phyloP scores from a whole-genome alignment of 768 basidiomycete species.

The Chiua virens region DNA sequence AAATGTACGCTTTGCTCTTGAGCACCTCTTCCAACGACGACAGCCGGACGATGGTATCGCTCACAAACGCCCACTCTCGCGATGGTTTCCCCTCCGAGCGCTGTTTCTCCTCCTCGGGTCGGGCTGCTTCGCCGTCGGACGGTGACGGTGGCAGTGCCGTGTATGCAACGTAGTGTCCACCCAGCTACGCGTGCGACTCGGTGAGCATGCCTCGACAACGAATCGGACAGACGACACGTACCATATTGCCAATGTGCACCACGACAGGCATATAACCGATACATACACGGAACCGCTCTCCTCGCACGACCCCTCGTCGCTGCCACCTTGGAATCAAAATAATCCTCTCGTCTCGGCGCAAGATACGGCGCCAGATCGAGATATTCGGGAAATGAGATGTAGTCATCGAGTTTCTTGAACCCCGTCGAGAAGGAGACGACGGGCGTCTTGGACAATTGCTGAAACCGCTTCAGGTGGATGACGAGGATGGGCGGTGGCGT shows the following conservation, averaged over 20 bases:
- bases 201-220: neutral
- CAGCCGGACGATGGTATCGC: slow-evolving; percentile 82
- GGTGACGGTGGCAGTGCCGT: slow-evolving; percentile 60
- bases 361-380: slow-evolving; percentile 86
- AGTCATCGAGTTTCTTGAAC: slow-evolving; percentile 91
- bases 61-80: slow-evolving; percentile 89
- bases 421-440: slow-evolving; percentile 64
- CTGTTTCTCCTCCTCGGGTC: slow-evolving; percentile 10
- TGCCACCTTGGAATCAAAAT: slow-evolving; percentile 44
- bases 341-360: slow-evolving; percentile 76
- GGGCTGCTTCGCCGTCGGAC: slow-evolving; percentile 7
- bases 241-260: slow-evolving; percentile 87
- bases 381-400: slow-evolving; percentile 83
- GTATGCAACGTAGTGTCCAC: slow-evolving; percentile 89
- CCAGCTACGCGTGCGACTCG: slow-evolving; percentile 50
- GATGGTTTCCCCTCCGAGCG: slow-evolving; percentile 3
- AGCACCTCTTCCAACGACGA: slow-evolving; percentile 86
- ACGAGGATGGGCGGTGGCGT: slow-evolving; percentile 85
- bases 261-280: slow-evolving; percentile 79
- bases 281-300: slow-evolving; percentile 49
- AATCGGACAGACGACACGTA: slow-evolving; percentile 34
- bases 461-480: slow-evolving; percentile 93
- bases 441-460: slow-evolving; percentile 70
- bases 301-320: slow-evolving; percentile 23
- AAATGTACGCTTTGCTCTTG: slow-evolving; percentile 88